A percentile compares a stretch with the other conserved stretches of the same genome.
phyloP scores from a whole-genome alignment of 2,329 filamentous ascomycete species.

The Aspergillus flavus region DNA sequence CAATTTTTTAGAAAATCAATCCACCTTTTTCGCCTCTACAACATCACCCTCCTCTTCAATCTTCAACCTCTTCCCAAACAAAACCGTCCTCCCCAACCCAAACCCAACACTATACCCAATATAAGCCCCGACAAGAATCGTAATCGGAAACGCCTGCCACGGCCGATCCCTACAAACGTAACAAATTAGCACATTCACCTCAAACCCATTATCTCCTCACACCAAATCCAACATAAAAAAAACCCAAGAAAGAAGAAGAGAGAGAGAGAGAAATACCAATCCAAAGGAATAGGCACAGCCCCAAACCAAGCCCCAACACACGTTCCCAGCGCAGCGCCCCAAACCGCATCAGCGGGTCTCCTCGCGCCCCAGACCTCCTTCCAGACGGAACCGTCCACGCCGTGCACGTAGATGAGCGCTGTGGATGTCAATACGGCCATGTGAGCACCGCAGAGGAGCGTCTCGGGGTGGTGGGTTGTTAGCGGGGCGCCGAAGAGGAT shows the following conservation, averaged over 20 bases:
- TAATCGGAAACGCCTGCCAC: constrained; percentile 98
- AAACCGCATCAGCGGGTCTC: constrained; percentile 78
- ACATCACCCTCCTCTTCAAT: constrained; percentile 22
- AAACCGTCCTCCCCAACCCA: constrained; percentile 12
- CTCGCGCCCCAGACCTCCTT: constrained; percentile 67
- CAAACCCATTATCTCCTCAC: not conserved
- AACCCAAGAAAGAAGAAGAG: constrained; percentile 3
- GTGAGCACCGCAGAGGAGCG: constrained; percentile 77
- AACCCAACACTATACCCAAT: constrained; percentile 71
- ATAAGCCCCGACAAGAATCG: constrained; percentile 82
- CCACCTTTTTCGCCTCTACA: constrained; percentile 11
- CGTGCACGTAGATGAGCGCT: constrained; percentile 83
- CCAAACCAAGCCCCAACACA: constrained; percentile 87
- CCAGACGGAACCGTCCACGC: constrained; percentile 74
- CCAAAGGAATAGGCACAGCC: constrained; percentile 90
- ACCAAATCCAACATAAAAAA: not conserved
- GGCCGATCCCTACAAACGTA: constrained; percentile 70
- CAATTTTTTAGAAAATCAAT: not conserved
- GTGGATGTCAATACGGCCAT: constrained; percentile 77
- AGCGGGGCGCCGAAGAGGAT: constrained; percentile 91
- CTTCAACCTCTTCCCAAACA: constrained; percentile 40
- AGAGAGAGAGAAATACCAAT: constrained; percentile 64
- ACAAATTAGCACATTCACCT: constrained; percentile 2
- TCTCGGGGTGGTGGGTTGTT: constrained; percentile 77
- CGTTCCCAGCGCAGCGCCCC: constrained; percentile 78